Evolutionary conservation across 177 flowering plant species (phyloP).

Genomic region (Telopea speciosissima): DNA sequence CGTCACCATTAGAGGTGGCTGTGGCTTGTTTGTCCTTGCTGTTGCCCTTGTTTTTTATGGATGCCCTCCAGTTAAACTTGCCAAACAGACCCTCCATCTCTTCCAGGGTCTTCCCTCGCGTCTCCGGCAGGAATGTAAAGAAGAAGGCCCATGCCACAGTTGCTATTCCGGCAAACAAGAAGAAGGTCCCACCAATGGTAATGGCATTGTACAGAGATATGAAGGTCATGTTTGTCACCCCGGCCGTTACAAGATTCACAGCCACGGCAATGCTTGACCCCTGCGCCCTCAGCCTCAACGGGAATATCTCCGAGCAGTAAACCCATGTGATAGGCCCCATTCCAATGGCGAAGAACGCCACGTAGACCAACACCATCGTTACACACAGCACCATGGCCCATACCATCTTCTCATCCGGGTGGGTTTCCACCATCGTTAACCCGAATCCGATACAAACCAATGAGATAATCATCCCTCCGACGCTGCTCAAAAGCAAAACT

Average conservation of each 20-base stretch:
- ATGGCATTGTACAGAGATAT: slow-evolving; percentile 48
- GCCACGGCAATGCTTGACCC: slow-evolving; percentile 46
- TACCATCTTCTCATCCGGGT: slow-evolving; percentile 4
- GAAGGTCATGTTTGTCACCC: slow-evolving; percentile 34
- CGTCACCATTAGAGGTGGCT: background rate
- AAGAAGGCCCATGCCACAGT: slow-evolving; percentile 42
- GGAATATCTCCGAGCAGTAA: slow-evolving; percentile 55
- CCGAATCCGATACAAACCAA: slow-evolving; percentile 31
- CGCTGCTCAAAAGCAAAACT: slow-evolving; percentile 31
- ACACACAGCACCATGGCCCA: slow-evolving; percentile 23
- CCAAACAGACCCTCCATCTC: slow-evolving; percentile 44
- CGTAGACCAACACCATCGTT: background rate
- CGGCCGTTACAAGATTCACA: slow-evolving; percentile 43
- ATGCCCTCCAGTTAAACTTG: slow-evolving; percentile 1
- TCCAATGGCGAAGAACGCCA: slow-evolving; percentile 36
- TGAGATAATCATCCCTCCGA: slow-evolving; percentile 28
- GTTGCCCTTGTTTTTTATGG: too few species aligned
- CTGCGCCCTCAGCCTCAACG: slow-evolving; percentile 48
- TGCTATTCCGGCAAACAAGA: slow-evolving; percentile 36
- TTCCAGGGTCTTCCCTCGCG: slow-evolving; percentile 42
- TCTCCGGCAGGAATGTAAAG: too few species aligned
- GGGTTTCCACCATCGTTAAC: slow-evolving; percentile 34
- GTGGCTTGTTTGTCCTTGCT: background rate
- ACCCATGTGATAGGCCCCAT: slow-evolving; percentile 60
- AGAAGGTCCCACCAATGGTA: slow-evolving; percentile 57